These are phyloP conservation scores for Zalaria obscura DNA, from an alignment of 2,329 filamentous ascomycete genomes.

Conservation along the genomic window DNA sequence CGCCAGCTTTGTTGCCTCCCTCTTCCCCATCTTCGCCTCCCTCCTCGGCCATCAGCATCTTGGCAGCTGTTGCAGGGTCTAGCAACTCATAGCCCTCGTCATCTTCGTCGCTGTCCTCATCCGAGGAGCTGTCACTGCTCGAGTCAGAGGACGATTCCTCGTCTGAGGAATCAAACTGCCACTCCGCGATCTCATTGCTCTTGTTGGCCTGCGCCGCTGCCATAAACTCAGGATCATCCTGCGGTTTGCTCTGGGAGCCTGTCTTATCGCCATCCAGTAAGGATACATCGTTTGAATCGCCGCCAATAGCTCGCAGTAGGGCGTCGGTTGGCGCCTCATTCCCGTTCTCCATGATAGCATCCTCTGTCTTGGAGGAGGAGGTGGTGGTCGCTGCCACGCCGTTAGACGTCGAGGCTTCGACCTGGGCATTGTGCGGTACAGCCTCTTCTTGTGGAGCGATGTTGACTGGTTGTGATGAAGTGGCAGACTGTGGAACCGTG, in stretches of 20 bases:
- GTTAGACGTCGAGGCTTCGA: neutral
- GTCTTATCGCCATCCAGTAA: neutral
- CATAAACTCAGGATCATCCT: slow-evolving; percentile 26
- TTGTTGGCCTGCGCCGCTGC: slow-evolving; percentile 30
- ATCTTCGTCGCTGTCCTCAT: slow-evolving; percentile 38
- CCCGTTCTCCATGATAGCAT: neutral
- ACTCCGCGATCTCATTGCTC: slow-evolving; percentile 53
- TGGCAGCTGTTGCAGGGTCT: slow-evolving; percentile 68
- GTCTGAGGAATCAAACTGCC: slow-evolving; percentile 54
- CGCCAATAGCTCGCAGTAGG: neutral
- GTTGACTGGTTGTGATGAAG: neutral
- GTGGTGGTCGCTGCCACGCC: neutral
- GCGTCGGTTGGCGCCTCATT: neutral
- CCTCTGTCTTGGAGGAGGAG: neutral
- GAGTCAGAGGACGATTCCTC: slow-evolving; percentile 43
- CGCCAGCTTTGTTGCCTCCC: slow-evolving; percentile 36
- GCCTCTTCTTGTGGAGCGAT: neutral
- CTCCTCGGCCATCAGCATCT: slow-evolving; percentile 73
- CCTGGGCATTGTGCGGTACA: neutral
- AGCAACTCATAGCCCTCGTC: slow-evolving; percentile 58
- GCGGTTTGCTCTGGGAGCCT: slow-evolving; percentile 11
- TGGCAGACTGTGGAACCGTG: neutral
- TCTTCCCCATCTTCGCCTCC: slow-evolving; percentile 63
- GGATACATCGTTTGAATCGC: neutral
- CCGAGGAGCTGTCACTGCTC: slow-evolving; percentile 22